Conservation (phyloP, 2,329 filamentous ascomycete species). For the Parafenestella ontariensis region DNA sequence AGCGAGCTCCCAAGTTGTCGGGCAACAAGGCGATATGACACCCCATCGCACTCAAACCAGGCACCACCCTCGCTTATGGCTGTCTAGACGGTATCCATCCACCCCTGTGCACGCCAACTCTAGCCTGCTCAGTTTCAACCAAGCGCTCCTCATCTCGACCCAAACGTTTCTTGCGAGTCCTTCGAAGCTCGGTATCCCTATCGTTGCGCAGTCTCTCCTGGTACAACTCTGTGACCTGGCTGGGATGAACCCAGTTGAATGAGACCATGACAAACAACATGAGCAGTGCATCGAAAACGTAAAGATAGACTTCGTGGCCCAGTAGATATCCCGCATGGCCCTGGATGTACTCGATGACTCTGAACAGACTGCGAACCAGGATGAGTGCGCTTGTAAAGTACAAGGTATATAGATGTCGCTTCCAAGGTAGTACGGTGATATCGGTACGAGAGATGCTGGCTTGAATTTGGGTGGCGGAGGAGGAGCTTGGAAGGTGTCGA, state of each 20-base stretch:
- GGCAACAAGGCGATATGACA: background rate
- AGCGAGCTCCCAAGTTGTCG: too few relatives aligned
- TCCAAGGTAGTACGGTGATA: slow-evolving; percentile 26
- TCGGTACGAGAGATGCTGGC: background rate
- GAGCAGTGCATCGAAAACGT: slow-evolving; percentile 55
- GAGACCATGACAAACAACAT: slow-evolving; percentile 54
- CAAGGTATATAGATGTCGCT: slow-evolving; percentile 50
- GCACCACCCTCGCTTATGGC: background rate
- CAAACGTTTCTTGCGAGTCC: slow-evolving; percentile 1
- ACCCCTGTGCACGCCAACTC: background rate
- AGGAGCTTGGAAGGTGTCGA: background rate
- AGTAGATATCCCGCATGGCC: slow-evolving; percentile 56
- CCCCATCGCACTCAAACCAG: background rate
- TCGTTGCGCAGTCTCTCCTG: slow-evolving; percentile 11
- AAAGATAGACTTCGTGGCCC: slow-evolving; percentile 52
- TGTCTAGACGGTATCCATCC: background rate
- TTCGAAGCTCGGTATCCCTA: slow-evolving; percentile 11
- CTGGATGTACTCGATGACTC: slow-evolving; percentile 57
- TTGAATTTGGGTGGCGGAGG: background rate
- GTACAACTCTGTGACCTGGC: slow-evolving; percentile 29
- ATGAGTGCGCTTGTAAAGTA: slow-evolving; percentile 57
- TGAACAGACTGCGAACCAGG: slow-evolving; percentile 58
- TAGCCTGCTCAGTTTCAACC: background rate
- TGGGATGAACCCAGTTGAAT: slow-evolving; percentile 50
- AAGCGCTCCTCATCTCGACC: background rate